These are phyloP conservation scores for Fusarium phyllophilum DNA, from an alignment of 2,329 filamentous ascomycete species.

Conservation along the genomic window DNA sequence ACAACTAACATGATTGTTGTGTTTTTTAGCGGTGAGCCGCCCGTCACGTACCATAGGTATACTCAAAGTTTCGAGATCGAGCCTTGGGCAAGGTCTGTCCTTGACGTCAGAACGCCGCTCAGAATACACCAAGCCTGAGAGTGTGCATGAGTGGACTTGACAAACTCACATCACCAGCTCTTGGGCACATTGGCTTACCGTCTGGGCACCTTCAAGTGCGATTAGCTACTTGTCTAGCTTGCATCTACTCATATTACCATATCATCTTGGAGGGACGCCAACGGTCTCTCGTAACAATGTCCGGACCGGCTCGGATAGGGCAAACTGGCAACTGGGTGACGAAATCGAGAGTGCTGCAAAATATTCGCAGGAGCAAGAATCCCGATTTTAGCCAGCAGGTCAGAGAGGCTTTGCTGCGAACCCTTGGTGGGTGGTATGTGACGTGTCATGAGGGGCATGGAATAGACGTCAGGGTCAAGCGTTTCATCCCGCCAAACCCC, in stretches of 20 bases:
- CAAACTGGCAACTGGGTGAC: conserved; percentile 8
- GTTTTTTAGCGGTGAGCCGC: conserved; percentile 37
- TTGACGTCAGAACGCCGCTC: conserved; percentile 12
- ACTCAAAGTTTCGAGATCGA: not conserved
- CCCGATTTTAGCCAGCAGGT: conserved; percentile 14
- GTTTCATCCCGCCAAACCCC: conserved; percentile 43
- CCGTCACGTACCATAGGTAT: not conserved
- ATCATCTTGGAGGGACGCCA: not conserved
- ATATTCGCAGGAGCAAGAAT: not conserved
- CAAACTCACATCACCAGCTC: not conserved
- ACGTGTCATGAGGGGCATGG: conserved; percentile 44
- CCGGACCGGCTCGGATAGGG: conserved; percentile 16
- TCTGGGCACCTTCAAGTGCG: not conserved
- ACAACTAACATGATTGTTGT: conserved; percentile 9
- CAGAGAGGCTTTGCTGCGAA: conserved; percentile 36
- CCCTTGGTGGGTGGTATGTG: conserved; percentile 39
- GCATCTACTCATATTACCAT: not conserved
- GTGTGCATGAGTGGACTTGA: not conserved
- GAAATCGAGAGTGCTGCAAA: not conserved
- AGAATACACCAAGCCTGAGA: not conserved
- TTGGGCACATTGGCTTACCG: not conserved
- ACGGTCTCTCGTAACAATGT: not conserved
- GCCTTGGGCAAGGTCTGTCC: not conserved
- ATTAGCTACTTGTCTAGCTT: not conserved
- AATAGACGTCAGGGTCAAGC: conserved; percentile 36